Percentiles rank a stretch among this genome's conserved stretches.
Conservation (phyloP, 495 filamentous ascomycete species). For the Letharia lupina region DNA sequence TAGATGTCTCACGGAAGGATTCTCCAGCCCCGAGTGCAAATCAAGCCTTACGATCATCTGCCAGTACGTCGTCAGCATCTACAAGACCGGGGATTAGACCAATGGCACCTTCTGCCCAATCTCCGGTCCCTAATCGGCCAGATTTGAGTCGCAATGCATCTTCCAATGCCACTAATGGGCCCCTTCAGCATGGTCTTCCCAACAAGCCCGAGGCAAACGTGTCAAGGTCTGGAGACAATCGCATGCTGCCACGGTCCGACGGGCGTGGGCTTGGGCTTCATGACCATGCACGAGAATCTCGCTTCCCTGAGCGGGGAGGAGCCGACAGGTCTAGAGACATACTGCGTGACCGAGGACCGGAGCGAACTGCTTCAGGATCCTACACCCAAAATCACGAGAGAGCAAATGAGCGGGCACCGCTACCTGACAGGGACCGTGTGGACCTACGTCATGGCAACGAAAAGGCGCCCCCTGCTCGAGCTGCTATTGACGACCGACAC, state of each 20-base stretch:
- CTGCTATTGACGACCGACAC: conserved; percentile 21
- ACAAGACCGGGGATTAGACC: conserved; percentile 4
- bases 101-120: conserved; percentile 3
- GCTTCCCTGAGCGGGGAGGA: conserved; percentile 16
- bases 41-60: conserved; percentile 5
- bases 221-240: conserved; percentile 14
- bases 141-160: conserved; percentile 17
- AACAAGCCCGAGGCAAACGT: conserved; percentile 22
- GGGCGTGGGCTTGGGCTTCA: conserved; percentile 11
- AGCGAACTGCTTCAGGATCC: conserved; percentile 14
- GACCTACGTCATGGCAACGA: background rate
- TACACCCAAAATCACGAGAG: conserved; percentile 18
- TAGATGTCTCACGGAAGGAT: background rate
- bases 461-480: conserved; percentile 6
- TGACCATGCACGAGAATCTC: conserved; percentile 20
- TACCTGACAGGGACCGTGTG: conserved; percentile 16
- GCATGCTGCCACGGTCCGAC: conserved; percentile 12
- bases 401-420: conserved; percentile 13
- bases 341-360: conserved; percentile 11
- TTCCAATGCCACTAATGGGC: conserved; percentile 15
- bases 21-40: conserved; percentile 9
- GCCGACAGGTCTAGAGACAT: conserved; percentile 11
- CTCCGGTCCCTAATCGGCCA: conserved; percentile 15
- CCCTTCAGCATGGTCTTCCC: conserved; percentile 21
- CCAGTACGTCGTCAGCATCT: conserved; percentile 6